Conservation (phyloP, 768 basidiomycete genomes). For the Crucibulum laeve region DNA sequence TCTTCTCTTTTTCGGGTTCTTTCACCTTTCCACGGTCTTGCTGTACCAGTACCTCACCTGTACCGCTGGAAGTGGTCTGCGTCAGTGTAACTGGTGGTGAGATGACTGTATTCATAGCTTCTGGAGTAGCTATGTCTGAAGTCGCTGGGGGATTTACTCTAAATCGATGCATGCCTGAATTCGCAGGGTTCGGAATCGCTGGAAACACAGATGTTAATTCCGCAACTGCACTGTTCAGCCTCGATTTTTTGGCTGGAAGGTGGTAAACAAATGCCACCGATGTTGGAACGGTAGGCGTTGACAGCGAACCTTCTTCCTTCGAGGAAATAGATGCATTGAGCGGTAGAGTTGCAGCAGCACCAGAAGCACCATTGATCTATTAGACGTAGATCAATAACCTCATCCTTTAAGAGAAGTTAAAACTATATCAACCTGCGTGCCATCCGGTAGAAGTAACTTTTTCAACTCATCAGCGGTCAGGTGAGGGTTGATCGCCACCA, state of each 20-base stretch:
- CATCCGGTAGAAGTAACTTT: constrained; percentile 7
- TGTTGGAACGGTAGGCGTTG: constrained; percentile 9
- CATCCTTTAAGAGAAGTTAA: not conserved
- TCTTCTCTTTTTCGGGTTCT: not conserved
- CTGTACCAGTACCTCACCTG: too few species aligned
- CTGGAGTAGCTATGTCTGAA: too few species aligned
- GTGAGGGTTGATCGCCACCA: constrained; percentile 11
- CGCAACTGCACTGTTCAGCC: not conserved
- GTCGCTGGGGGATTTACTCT: too few species aligned
- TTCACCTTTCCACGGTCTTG: too few species aligned
- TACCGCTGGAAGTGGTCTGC: not conserved
- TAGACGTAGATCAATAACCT: not conserved
- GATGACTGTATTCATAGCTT: too few species aligned
- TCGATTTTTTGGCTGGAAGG: constrained; percentile 8
- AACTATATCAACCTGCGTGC: constrained; percentile 1
- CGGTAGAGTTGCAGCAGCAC: not conserved
- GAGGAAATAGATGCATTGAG: not conserved
- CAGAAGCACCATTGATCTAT: not conserved
- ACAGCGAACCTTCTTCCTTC: too few species aligned
- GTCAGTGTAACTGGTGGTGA: not conserved
- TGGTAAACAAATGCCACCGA: constrained; percentile 14
- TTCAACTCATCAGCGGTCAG: constrained; percentile 13
- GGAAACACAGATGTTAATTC: not conserved
- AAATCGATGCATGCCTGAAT: not conserved
- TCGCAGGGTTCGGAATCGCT: not conserved